These are phyloP conservation scores for Linaria vulgaris DNA, from an alignment of 257 asterid genomes.

Conservation along the genomic window DNA sequence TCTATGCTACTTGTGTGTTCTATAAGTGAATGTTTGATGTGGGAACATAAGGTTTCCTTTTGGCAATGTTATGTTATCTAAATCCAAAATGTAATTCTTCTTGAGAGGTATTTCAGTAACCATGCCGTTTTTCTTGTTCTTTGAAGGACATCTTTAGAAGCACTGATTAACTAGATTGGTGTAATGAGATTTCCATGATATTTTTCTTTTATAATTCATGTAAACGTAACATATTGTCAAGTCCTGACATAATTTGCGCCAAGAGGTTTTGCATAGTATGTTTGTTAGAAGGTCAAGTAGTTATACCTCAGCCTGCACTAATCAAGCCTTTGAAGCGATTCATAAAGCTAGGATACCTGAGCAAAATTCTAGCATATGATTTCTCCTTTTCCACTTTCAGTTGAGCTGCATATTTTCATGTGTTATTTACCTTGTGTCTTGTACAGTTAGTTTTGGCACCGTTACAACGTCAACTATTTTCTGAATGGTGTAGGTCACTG, in stretches of 20 bases:
- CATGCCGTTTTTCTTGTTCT: not conserved
- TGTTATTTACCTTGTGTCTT: not conserved
- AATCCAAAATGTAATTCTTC: not conserved
- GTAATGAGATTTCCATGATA: too few relatives aligned
- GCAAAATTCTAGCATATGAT: too few relatives aligned
- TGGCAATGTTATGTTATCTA: slow-evolving; percentile 13
- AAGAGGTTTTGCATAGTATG: too few relatives aligned
- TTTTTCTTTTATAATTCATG: too few relatives aligned
- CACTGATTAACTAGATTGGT: not conserved
- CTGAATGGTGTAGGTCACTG: slow-evolving; percentile 46
- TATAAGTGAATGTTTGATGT: slow-evolving; percentile 10
- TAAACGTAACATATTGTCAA: too few relatives aligned
- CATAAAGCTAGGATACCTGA: too few relatives aligned
- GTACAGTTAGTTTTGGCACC: slow-evolving; percentile 3
- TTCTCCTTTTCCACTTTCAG: too few relatives aligned
- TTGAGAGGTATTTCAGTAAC: not conserved
- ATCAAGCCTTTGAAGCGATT: too few relatives aligned
- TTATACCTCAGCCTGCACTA: too few relatives aligned
- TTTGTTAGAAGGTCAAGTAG: too few relatives aligned
- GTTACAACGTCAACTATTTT: slow-evolving; percentile 6
- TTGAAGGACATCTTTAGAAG: not conserved
- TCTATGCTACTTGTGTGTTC: slow-evolving; percentile 12
- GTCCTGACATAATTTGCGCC: too few relatives aligned
- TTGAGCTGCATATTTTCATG: too few relatives aligned
- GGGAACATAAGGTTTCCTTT: slow-evolving; percentile 9